Evolutionary conservation across 2,329 filamentous ascomycete species (phyloP).

Genomic region (Penicillium occitanis): DNA sequence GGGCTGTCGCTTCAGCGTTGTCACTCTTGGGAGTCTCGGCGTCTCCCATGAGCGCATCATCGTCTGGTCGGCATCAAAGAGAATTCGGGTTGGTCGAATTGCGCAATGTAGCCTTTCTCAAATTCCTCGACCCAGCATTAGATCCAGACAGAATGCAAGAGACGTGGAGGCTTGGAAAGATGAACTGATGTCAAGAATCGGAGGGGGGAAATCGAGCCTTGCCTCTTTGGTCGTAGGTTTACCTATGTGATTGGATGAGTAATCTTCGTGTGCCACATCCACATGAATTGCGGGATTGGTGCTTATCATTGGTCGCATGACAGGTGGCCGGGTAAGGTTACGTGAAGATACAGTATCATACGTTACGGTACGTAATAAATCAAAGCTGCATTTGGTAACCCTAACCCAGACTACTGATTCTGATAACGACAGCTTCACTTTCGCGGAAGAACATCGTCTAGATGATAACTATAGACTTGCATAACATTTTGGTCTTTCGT

Average conservation of each 20-base stretch:
- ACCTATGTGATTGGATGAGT: background rate
- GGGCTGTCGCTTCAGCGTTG: background rate
- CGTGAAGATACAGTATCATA: background rate
- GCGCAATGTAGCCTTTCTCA: background rate
- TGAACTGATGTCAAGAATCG: background rate
- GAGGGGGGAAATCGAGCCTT: background rate
- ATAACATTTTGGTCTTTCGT: too few relatives aligned
- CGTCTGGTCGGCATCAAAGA: background rate
- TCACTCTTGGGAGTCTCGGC: slow-evolving; percentile 7
- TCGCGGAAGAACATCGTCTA: background rate
- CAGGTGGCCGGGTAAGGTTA: background rate
- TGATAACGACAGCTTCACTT: background rate
- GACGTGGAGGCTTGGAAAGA: background rate
- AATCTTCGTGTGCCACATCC: background rate
- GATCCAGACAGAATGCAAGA: background rate
- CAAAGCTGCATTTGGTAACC: background rate
- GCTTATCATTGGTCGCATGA: background rate
- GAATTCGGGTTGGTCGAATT: too few relatives aligned
- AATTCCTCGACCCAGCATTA: background rate
- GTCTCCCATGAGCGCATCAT: slow-evolving; percentile 19
- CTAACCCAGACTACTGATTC: background rate
- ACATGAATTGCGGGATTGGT: background rate
- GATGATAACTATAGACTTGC: background rate
- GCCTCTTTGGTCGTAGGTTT: background rate
- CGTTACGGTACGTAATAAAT: background rate